Conservation (phyloP, 495 filamentous ascomycete species). For the Daldinia loculata region DNA sequence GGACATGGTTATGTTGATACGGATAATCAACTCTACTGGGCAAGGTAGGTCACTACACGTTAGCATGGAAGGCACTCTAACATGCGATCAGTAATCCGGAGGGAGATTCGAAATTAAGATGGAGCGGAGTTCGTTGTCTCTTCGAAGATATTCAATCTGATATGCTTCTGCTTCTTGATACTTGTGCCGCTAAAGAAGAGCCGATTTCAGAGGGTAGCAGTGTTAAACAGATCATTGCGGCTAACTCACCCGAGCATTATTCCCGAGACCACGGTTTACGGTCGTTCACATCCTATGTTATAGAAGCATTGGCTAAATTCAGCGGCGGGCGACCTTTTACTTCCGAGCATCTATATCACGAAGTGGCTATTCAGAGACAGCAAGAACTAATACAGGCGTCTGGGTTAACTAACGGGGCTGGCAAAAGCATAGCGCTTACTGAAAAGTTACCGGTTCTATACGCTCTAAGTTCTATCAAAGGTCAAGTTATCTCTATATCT, state of each 20-base stretch:
- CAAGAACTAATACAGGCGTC: constrained; percentile 53
- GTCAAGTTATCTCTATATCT: constrained; percentile 56
- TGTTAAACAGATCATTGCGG: constrained; percentile 64
- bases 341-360: constrained; percentile 60
- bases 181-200: constrained; percentile 55
- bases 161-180: constrained; percentile 59
- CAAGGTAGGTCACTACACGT: constrained; percentile 57
- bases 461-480: constrained; percentile 57
- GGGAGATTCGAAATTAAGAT: constrained; percentile 55
- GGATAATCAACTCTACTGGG: constrained; percentile 65
- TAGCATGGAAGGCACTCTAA: constrained; percentile 31
- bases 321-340: constrained; percentile 58
- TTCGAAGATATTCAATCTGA: constrained; percentile 61
- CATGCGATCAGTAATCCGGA: constrained; percentile 49
- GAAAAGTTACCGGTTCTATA: constrained; percentile 59
- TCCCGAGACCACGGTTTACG: constrained; percentile 52
- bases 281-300: constrained; percentile 61
- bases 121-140: constrained; percentile 59
- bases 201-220: constrained; percentile 55
- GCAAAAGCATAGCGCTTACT: constrained; percentile 45
- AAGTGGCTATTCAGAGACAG: constrained; percentile 53
- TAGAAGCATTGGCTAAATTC: constrained; percentile 58
- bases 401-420: constrained; percentile 54
- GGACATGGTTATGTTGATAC: constrained; percentile 60
- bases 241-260: constrained; percentile 59